Conservation (phyloP, 495 filamentous ascomycete genomes). For the Talaromyces wortmannii region DNA sequence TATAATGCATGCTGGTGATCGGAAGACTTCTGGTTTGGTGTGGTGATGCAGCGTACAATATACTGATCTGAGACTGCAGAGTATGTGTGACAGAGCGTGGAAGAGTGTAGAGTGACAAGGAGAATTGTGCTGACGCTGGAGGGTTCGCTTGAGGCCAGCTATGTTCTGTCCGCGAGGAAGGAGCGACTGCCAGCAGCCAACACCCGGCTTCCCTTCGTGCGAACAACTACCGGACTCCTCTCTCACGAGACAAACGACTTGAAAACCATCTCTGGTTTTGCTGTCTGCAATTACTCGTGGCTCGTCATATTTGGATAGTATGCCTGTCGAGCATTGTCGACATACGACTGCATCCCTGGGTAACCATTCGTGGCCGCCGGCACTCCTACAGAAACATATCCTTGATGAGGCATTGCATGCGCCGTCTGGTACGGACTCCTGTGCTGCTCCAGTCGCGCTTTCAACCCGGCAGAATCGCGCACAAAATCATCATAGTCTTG, state of each 20-base stretch:
- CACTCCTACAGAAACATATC: not conserved
- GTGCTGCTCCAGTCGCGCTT: not conserved
- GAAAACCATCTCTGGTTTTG: too few relatives aligned
- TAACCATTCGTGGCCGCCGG: not conserved
- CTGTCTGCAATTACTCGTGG: not conserved
- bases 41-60: not conserved
- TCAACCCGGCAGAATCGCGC: slow-evolving; percentile 11
- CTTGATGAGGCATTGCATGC: not conserved
- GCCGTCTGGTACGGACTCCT: not conserved
- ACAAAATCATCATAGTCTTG: slow-evolving; percentile 25
- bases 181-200: too few relatives aligned
- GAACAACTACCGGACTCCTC: too few relatives aligned
- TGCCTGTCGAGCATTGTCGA: not conserved
- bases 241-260: too few relatives aligned
- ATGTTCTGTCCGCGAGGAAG: too few relatives aligned
- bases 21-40: not conserved
- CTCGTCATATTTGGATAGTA: not conserved
- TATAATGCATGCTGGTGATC: not conserved
- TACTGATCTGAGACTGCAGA: not conserved
- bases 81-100: not conserved
- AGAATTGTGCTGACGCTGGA: too few relatives aligned
- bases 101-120: too few relatives aligned
- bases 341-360: not conserved
- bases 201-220: too few relatives aligned
- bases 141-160: too few relatives aligned